Conservation (phyloP, 768 basidiomycete species). For the Auricularia heimuer region DNA sequence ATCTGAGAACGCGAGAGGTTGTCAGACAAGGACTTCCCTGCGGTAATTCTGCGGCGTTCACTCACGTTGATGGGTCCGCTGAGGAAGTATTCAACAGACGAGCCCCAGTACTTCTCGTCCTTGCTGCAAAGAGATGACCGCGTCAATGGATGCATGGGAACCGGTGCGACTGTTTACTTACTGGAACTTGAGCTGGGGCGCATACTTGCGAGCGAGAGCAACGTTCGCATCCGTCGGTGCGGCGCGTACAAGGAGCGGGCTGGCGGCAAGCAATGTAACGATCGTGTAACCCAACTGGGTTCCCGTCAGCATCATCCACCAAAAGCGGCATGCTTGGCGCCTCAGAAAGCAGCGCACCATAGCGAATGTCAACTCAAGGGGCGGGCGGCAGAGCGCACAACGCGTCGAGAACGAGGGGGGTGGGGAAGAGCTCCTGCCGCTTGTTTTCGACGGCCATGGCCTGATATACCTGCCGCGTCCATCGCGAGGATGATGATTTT, state of each 20-base stretch:
- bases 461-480: background rate
- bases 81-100: slow-evolving; percentile 8
- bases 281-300: background rate
- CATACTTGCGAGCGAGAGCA: slow-evolving; percentile 7
- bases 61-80: slow-evolving; percentile 2
- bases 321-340: too few relatives aligned
- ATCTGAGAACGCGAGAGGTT: background rate
- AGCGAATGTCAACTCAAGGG: background rate
- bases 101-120: slow-evolving; percentile 4
- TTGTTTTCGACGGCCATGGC: background rate
- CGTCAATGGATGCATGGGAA: too few relatives aligned
- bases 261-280: background rate
- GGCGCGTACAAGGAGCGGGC: background rate
- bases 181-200: slow-evolving; percentile 6
- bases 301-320: background rate
- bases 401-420: background rate
- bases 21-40: background rate
- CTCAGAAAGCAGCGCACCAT: background rate
- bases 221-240: slow-evolving; percentile 2
- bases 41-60: background rate
- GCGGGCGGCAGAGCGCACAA: background rate
- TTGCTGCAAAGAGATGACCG: background rate
- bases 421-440: background rate
- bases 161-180: background rate
- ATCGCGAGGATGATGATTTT: background rate